Evolutionary conservation across 768 basidiomycete genomes (phyloP).

Genomic region (Xanthoconium stramineum): DNA sequence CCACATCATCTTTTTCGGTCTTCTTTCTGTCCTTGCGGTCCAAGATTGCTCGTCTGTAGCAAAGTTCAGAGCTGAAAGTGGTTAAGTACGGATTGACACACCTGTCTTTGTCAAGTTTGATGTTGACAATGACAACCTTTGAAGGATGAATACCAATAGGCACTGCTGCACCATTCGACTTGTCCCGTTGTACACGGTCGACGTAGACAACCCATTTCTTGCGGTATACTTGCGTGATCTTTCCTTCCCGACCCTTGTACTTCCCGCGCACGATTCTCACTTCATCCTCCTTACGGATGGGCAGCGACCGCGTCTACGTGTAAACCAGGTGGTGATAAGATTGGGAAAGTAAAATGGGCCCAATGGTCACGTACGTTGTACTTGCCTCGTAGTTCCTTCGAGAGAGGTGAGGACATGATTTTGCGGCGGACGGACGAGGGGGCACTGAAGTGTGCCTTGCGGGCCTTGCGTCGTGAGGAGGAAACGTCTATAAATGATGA

Average conservation of each 20-base stretch:
- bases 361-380: slow-evolving; percentile 65
- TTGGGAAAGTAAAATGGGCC: not conserved
- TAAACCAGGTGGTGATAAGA: not conserved
- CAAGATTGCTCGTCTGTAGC: slow-evolving; percentile 70
- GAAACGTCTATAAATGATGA: slow-evolving; percentile 62
- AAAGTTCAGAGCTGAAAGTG: not conserved
- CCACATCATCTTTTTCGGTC: slow-evolving; percentile 57
- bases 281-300: slow-evolving; percentile 98
- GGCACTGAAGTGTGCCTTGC: slow-evolving; percentile 96
- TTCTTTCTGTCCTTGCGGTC: slow-evolving; percentile 85
- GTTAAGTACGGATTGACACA: slow-evolving; percentile 27
- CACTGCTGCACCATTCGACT: slow-evolving; percentile 91
- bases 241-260: slow-evolving; percentile 99
- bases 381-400: slow-evolving; percentile 91
- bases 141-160: slow-evolving; percentile 96
- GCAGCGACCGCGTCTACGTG: slow-evolving; percentile 78
- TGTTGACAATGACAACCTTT: slow-evolving; percentile 90
- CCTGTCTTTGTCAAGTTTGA: slow-evolving; percentile 94
- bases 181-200: slow-evolving; percentile 96
- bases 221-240: slow-evolving; percentile 96
- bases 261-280: slow-evolving; percentile 95
- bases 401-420: slow-evolving; percentile 95
- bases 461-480: slow-evolving; percentile 94
- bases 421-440: slow-evolving; percentile 94
- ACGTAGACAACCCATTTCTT: slow-evolving; percentile 99